Percentiles rank a stretch among this genome's conserved stretches.
phyloP scores from a whole-genome alignment of 179 eudicot species.

The Drosera spatulata region DNA sequence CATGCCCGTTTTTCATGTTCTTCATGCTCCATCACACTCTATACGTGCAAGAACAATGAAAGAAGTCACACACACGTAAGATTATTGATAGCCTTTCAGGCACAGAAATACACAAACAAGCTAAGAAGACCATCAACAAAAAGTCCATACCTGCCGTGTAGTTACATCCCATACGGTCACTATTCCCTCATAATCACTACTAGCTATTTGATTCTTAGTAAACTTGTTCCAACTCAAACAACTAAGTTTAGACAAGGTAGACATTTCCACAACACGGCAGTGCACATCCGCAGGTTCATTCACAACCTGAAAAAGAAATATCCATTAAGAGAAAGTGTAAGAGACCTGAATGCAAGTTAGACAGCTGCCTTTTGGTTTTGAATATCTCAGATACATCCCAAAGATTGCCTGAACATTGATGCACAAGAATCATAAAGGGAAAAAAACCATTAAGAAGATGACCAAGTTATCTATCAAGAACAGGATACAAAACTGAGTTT shows the following conservation, averaged over 20 bases:
- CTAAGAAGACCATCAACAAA: too few relatives aligned
- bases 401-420: too few relatives aligned
- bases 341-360: too few relatives aligned
- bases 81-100: neutral
- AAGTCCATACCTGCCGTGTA: slow-evolving; percentile 54
- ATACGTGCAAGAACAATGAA: slow-evolving; percentile 1
- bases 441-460: too few relatives aligned
- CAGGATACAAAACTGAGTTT: too few relatives aligned
- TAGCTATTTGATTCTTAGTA: slow-evolving; percentile 72
- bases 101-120: too few relatives aligned
- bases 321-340: too few relatives aligned
- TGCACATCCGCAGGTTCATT: slow-evolving; percentile 73
- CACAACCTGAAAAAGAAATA: slow-evolving; percentile 41
- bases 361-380: too few relatives aligned
- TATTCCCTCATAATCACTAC: slow-evolving; percentile 94
- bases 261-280: slow-evolving; percentile 85
- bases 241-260: slow-evolving; percentile 77
- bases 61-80: neutral
- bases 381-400: too few relatives aligned
- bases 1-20: slow-evolving; percentile 99
- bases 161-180: slow-evolving; percentile 90
- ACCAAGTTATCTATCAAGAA: too few relatives aligned
- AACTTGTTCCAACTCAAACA: slow-evolving; percentile 92
- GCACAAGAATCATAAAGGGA: too few relatives aligned
- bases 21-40: slow-evolving; percentile 95